phyloP scores from a whole-genome alignment of 495 filamentous ascomycete species.

The Penicillium dipodomyicola region DNA sequence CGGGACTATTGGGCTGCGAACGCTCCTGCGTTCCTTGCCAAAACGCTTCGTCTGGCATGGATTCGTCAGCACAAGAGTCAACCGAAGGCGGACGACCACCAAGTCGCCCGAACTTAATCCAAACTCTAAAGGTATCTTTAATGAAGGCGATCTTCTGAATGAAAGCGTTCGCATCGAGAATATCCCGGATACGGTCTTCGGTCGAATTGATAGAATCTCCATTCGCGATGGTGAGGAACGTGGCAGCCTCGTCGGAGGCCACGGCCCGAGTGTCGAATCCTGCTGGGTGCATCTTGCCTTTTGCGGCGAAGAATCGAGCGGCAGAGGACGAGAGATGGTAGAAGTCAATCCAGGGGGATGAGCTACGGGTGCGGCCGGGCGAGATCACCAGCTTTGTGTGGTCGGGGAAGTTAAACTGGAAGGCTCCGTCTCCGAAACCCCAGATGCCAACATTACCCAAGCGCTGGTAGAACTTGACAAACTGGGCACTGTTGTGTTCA shows the following conservation, averaged over 20 bases:
- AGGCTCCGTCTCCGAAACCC: slow-evolving; percentile 83
- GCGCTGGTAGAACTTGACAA: slow-evolving; percentile 85
- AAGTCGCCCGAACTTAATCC: slow-evolving; percentile 68
- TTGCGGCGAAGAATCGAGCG: slow-evolving; percentile 57
- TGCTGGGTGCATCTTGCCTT: slow-evolving; percentile 57
- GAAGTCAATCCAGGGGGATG: slow-evolving; percentile 69
- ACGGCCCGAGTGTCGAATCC: slow-evolving; percentile 51
- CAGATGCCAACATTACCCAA: slow-evolving; percentile 85
- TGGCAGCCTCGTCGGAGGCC: slow-evolving; percentile 60
- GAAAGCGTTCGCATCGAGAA: slow-evolving; percentile 77
- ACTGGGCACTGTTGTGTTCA: slow-evolving; percentile 50
- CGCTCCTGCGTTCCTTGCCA: slow-evolving; percentile 68
- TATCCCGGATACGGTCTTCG: slow-evolving; percentile 56
- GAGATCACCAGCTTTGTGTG: slow-evolving; percentile 91
- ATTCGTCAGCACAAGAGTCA: slow-evolving; percentile 28
- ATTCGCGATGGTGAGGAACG: slow-evolving; percentile 59
- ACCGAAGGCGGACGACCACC: slow-evolving; percentile 44
- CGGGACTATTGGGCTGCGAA: slow-evolving; percentile 44
- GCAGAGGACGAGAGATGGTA: slow-evolving; percentile 75
- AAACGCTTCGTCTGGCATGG: slow-evolving; percentile 51
- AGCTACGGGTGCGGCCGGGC: slow-evolving; percentile 57
- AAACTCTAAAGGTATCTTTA: slow-evolving; percentile 63
- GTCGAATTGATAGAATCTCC: slow-evolving; percentile 46
- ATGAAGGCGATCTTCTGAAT: slow-evolving; percentile 77
- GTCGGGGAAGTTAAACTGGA: slow-evolving; percentile 97